Evolutionary conservation across 306 rosid species (phyloP), one percentile per base, ranked within the genome.

Genomic region (Canavalia gladiata): DNA sequence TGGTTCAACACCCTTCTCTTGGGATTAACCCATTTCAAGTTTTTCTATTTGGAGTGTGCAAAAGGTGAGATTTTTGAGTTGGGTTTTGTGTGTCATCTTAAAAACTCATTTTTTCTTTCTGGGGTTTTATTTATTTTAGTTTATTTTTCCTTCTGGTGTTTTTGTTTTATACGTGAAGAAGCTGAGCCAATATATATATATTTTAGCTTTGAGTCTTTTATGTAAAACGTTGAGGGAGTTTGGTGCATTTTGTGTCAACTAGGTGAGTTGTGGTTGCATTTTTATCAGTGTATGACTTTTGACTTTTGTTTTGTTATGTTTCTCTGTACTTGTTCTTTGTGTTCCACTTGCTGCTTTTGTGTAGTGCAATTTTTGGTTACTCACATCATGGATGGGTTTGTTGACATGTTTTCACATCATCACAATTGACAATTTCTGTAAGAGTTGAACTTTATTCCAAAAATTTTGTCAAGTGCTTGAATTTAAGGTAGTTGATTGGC

Each of bases 231-330:
- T 57, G 41, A 55, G 45, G 70, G n/a, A 37, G 80, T 68, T 87
- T 87, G 63, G 68, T 67, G 73, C 81, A 77, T 84, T 81, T 42
- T 74, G 9, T 67, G 67, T 6, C 56, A 70, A 49, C 82, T 80
- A 70, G 41, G 75, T 80, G 57, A 65, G 47, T 76, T 71, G 63
- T 41, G 12, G 81, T 76, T 76, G 18, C 46, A 50, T 72, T 81
- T 57, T 71, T 72, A 12, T 71, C 18, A 43, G 11, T 63, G 8
- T 46, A 29, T 77, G 81, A 66, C 84, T 80, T 18, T 83, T 80
- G 87, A 72, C 83, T 81, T 86, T 75, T 62, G 83, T 78, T 83
- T 68, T 57, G 5, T 47, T 81, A 1, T 73, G 62, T 69, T 68
- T 55, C 34, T 86, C 13, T 45, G 43, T 49, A 3, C 65, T n/a